Evolutionary conservation across 768 basidiomycete genomes (phyloP).

Genomic region (Gelatoporia subvermispora): DNA sequence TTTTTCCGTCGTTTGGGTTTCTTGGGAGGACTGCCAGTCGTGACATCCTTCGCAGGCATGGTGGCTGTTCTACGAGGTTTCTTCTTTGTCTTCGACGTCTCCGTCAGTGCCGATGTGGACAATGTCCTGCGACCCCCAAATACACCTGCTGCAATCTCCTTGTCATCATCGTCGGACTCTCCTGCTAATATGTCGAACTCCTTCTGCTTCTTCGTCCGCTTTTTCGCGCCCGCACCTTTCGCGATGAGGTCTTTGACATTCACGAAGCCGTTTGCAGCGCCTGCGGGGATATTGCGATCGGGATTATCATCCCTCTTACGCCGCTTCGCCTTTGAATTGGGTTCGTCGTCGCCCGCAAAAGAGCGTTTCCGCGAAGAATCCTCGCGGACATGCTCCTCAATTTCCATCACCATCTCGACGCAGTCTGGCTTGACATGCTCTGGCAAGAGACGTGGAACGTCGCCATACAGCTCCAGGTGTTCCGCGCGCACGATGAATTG

Average conservation of each 20-base stretch:
- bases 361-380: slow-evolving; percentile 30
- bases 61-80: slow-evolving; percentile 41
- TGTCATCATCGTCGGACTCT: slow-evolving; percentile 64
- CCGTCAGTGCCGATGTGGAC: slow-evolving; percentile 36
- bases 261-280: slow-evolving; percentile 71
- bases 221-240: slow-evolving; percentile 41
- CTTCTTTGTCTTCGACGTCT: slow-evolving; percentile 24
- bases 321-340: slow-evolving; percentile 40
- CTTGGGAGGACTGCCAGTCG: background rate
- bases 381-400: slow-evolving; percentile 59
- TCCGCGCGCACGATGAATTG: slow-evolving; percentile 81
- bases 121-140: slow-evolving; percentile 45
- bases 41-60: slow-evolving; percentile 10
- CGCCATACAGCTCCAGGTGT: slow-evolving; percentile 87
- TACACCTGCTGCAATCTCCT: slow-evolving; percentile 59
- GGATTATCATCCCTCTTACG: slow-evolving; percentile 69
- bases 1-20: slow-evolving; percentile 3
- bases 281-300: slow-evolving; percentile 64
- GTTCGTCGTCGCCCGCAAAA: slow-evolving; percentile 25
- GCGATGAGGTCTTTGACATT: slow-evolving; percentile 57
- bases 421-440: slow-evolving; percentile 70
- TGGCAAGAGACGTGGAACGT: slow-evolving; percentile 84
- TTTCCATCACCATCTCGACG: slow-evolving; percentile 79
- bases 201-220: slow-evolving; percentile 36
- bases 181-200: slow-evolving; percentile 47